Base-by-base conservation (phyloP, 306 rosid genomes). In the Fagus crenata region DNA sequence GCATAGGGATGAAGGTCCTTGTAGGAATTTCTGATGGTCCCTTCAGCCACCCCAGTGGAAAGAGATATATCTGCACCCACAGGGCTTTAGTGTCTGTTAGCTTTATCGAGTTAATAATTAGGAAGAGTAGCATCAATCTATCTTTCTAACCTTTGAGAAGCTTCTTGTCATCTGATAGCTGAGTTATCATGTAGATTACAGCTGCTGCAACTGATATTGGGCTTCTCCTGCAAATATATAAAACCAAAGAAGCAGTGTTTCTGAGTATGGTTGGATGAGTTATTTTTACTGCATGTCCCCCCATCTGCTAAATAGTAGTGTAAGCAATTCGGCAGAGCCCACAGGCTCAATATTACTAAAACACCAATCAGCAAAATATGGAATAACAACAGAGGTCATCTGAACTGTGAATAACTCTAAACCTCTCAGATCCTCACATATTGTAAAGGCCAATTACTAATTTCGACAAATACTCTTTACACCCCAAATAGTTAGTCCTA, bases 151-250 rank as follows among this genome's bases (percentile, higher is more conserved):
- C 99, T 90, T 95, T 92, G 53, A 90, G 92, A 43, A 97, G 91
- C 86, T 90, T 92, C 81, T 89, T 95, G 67, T 89, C 97, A 42
- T 92, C 97, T 0, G 97, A 95, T 64, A 95, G 97, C 78, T 95
- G 93, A 51, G 97, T 95, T 73, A 95, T 85, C 31, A 92, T 95
- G 83, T 92, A 92, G 75, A 90, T 95, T 73, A 90, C 96, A 72
- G 97, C 97, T 3, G 97, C 97, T 22, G 97, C 97, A 74, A 92
- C 89, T 54, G 97, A 89, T 85, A 95, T 92, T 74, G 99, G 99
- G 84, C 97, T 92, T 86, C 99, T 89, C 97, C 99, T 95, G 89
- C 35, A 71, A 82, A 40, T 12, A 7, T 28, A 40, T 41, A 9
- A 42, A 71, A 2, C 49, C 32, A 17, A 67, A 17, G 18, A 3